These are phyloP conservation scores for Camellia granthamiana DNA, from an alignment of 148 eudicot genomes.

Conservation along the genomic window DNA sequence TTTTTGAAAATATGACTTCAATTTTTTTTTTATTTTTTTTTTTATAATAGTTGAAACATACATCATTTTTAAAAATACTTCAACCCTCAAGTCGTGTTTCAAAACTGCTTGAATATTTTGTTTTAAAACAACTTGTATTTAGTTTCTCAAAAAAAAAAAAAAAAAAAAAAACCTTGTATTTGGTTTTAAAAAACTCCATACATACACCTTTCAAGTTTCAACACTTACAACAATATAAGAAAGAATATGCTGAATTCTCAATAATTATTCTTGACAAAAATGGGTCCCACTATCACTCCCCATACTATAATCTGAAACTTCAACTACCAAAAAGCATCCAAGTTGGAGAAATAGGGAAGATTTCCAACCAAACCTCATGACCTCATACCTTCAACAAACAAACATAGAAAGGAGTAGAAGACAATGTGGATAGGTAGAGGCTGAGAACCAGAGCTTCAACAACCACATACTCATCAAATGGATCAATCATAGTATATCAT, in stretches of 20 bases:
- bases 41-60: too few species aligned
- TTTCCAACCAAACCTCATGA: slow-evolving; percentile 1
- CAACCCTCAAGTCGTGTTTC: too few species aligned
- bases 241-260: slow-evolving; percentile 10
- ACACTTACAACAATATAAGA: background rate
- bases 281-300: slow-evolving; percentile 3
- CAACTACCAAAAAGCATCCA: background rate
- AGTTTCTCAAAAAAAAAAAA: too few species aligned
- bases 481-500: background rate
- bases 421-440: slow-evolving; percentile 14
- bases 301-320: background rate
- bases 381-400: background rate
- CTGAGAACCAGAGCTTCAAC: slow-evolving; percentile 15
- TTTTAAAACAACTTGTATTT: too few species aligned
- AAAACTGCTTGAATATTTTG: too few species aligned
- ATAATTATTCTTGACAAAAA: background rate
- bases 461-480: slow-evolving; percentile 10
- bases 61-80: too few species aligned
- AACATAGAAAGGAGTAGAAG: background rate
- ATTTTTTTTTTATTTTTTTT: too few species aligned
- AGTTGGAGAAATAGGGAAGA: background rate
- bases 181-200: too few species aligned
- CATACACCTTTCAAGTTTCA: background rate
- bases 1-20: too few species aligned
- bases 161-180: too few species aligned